Evolutionary conservation across 2,329 filamentous ascomycete genomes (phyloP), one percentile per base, ranked within the genome.

Genomic region (Epichloe glyceriae): DNA sequence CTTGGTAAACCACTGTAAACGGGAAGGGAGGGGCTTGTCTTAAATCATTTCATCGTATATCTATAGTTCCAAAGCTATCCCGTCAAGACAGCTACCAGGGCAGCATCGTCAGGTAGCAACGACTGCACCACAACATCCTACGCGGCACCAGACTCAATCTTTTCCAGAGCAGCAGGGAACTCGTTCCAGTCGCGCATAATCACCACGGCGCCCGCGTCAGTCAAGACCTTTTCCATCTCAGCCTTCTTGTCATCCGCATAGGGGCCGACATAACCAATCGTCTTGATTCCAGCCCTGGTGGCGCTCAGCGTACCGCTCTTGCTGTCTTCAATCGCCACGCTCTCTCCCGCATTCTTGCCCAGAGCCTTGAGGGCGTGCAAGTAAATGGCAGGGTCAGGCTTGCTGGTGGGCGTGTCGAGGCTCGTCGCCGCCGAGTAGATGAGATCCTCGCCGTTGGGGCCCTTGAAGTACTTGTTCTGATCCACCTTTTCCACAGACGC

Each of bases 381-480:
- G 73, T 95, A 95, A 69, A 95, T 85, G 58, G 87, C 86, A 17
- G 90, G 89, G 69, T 95, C 86, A 15, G 89, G 89, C 78, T 95
- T 95, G 68, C 82, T 86, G 50, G 87, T 90, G n/a, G 89, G 89
- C 62, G 74, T 80, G 52, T 79, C 73, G 59, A 95, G 77, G 52
- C 83, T 88, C 34, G 83, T 87, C 52, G 88, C 88, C 50, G 89
- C 89, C 43, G 83, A 88, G 77, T 86, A 95, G 65, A 95, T 76
- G 58, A 82, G 76, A 58, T 87, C 78, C 30, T 75, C 70, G n/a
- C 73, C 72, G 5, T 45, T 22, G 14, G 40, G 40, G 8, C 30
- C 40, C 43, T 49, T 54, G 72, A 95, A 95, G 76, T 82, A 95
- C 69, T 84, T 82, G 67, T 82, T 82, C 66, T 91, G 85, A 55